Evolutionary conservation across 345 rosid species (phyloP), one percentile per base, ranked within the genome.

Genomic region (Gossypium anomalum): DNA sequence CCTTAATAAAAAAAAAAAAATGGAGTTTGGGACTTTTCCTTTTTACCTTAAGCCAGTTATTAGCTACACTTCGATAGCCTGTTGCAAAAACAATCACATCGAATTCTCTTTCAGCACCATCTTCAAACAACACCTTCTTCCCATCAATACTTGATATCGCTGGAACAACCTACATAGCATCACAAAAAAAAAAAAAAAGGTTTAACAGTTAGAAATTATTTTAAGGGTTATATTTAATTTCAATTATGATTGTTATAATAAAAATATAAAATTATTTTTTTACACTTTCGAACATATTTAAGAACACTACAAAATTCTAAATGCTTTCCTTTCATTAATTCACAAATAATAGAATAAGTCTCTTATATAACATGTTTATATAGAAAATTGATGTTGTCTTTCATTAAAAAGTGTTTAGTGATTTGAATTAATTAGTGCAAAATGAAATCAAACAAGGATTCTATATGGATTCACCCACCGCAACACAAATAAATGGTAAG

Each of bases 11-110:
- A 73, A 22, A 70, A 63, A 73, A 69, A 51, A 3, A 67, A 47
- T 11, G 16, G 43, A 58, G 7, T 43, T 72, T 19, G 22, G 9
- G 43, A 72, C 2, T 9, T 19, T 57, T 34, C 4, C 3, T 1
- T 72, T n/a, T 23, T 75, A 82, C 87, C 83, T 84, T 74, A 34
- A 86, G 74, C 89, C 86, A 86, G 2, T 64, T 68, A 52, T 75
- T 77, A 10, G 86, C 78, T 0, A 64, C 38, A 66, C 80, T 80
- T 44, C 13, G 77, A 60, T 68, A 77, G 25, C 80, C 83, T 10
- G 80, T 80, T 13, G 83, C 83, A 47, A 80, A 73, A 8, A 77
- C 48, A 7, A 80, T 77, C 2, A 20, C 80, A 74, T 80, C 78
- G 57, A 77, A 77, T 34, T 62, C 63, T 56, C 48, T 71, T 14